These are phyloP conservation scores for Nakazawaea peltata DNA, from an alignment of 805 yeast genomes.

Conservation along the genomic window DNA sequence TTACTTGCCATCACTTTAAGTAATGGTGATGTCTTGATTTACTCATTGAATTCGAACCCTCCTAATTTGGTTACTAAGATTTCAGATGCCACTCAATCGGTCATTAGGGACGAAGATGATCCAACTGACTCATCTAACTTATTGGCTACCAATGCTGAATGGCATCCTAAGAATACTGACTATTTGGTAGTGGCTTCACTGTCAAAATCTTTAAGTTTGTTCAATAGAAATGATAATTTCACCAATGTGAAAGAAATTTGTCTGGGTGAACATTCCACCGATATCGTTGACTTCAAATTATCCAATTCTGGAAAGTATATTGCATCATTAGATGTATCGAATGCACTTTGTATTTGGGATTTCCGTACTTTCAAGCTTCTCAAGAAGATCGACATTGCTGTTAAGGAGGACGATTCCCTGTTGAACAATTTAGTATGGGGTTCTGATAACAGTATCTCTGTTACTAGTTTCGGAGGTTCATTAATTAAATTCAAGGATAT, in stretches of 20 bases:
- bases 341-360: constrained; percentile 50
- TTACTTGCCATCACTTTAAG: constrained; percentile 48
- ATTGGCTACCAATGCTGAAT: constrained; percentile 46
- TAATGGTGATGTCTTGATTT: constrained; percentile 51
- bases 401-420: constrained; percentile 20
- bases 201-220: constrained; percentile 37
- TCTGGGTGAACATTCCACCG: constrained; percentile 15
- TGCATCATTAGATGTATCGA: constrained; percentile 50
- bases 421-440: constrained; percentile 7
- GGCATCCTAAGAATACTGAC: constrained; percentile 62
- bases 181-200: constrained; percentile 60
- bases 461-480: constrained; percentile 38
- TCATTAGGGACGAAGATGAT: constrained; percentile 30
- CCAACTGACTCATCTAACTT: constrained; percentile 24
- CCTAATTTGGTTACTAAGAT: constrained; percentile 45
- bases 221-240: constrained; percentile 28
- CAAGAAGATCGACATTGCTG: constrained; percentile 23
- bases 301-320: constrained; percentile 54
- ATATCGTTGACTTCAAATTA: constrained; percentile 45
- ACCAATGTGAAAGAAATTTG: constrained; percentile 1
- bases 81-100: constrained; percentile 28
- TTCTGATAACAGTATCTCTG: constrained; percentile 19
- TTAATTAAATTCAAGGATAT: constrained; percentile 19
- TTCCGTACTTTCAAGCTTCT: constrained; percentile 26
- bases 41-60: constrained; percentile 43